These are phyloP conservation scores for Eremothecium coryli DNA, from an alignment of 1,139 yeast species.

Conservation along the genomic window DNA sequence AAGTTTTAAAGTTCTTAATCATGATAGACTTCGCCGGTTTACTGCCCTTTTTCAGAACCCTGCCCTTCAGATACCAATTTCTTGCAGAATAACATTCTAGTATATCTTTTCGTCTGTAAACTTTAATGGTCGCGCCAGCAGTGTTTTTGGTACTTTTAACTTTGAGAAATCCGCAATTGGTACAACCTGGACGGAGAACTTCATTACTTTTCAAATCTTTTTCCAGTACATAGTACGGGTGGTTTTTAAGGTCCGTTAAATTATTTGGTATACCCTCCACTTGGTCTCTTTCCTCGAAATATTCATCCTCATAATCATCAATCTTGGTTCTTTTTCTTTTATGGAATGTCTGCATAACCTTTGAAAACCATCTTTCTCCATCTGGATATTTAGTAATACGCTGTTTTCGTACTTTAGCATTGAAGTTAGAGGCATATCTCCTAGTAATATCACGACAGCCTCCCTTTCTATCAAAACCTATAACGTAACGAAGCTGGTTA, in stretches of 20 bases:
- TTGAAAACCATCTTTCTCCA: constrained; percentile 58
- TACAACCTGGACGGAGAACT: constrained; percentile 47
- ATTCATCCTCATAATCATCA: constrained; percentile 64
- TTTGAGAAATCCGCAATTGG: constrained; percentile 67
- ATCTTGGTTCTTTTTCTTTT: constrained; percentile 35
- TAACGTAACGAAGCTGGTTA: constrained; percentile 60
- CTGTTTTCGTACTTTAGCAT: constrained; percentile 66
- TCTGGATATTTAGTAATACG: constrained; percentile 53
- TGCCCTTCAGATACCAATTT: constrained; percentile 81
- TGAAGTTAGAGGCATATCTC: constrained; percentile 61
- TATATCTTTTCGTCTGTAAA: constrained; percentile 62
- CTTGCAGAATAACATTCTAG: constrained; percentile 58
- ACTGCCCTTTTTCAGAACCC: constrained; percentile 62
- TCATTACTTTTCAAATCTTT: constrained; percentile 65
- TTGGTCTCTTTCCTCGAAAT: constrained; percentile 55
- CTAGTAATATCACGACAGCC: constrained; percentile 76
- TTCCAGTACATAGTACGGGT: constrained; percentile 80
- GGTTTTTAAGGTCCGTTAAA: constrained; percentile 73
- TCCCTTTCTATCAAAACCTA: constrained; percentile 63
- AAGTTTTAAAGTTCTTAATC: constrained; percentile 17
- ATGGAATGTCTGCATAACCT: constrained; percentile 22
- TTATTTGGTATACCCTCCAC: constrained; percentile 85
- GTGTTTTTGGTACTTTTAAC: constrained; percentile 30
- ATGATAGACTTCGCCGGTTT: constrained; percentile 47
- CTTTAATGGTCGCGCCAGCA: constrained; percentile 34